Evolutionary conservation across 2,329 filamentous ascomycete species (phyloP).

Genomic region (Fusarium coicis): DNA sequence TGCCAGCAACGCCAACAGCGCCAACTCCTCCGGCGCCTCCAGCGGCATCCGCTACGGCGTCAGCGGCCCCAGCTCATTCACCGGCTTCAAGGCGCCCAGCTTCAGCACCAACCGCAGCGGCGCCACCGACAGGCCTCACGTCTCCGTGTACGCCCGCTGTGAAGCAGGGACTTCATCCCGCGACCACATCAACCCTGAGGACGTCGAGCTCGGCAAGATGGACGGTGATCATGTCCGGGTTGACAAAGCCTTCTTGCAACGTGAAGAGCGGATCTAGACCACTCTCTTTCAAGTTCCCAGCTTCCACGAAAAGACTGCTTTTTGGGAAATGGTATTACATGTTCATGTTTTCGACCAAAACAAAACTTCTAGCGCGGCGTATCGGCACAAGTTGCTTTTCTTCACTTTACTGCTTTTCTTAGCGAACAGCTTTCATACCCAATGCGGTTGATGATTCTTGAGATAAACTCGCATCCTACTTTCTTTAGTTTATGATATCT

Average conservation of each 20-base stretch:
- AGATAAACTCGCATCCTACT: conserved; percentile 24
- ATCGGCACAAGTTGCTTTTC: conserved; percentile 18
- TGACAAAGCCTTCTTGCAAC: conserved; percentile 47
- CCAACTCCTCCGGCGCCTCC: conserved; percentile 30
- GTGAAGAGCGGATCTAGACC: conserved; percentile 46
- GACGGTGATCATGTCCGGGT: conserved; percentile 44
- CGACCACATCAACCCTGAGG: conserved; percentile 42
- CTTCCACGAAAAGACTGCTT: conserved; percentile 5
- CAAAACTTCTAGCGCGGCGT: conserved; percentile 33
- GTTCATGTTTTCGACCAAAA: conserved; percentile 6
- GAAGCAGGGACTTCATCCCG: conserved; percentile 32
- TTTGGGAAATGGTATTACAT: conserved; percentile 17
- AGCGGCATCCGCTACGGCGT: conserved; percentile 28
- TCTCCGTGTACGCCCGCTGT: conserved; percentile 42
- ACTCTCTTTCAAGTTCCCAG: background rate
- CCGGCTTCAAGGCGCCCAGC: conserved; percentile 40
- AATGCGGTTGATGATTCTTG: conserved; percentile 7
- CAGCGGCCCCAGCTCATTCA: conserved; percentile 25
- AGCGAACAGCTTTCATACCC: conserved; percentile 11
- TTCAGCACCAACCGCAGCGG: conserved; percentile 29
- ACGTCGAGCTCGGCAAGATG: conserved; percentile 49
- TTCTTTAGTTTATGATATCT: background rate
- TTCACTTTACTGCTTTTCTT: background rate
- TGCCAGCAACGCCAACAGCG: conserved; percentile 41
- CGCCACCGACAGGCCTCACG: conserved; percentile 23